Conservation (phyloP, 1,139 yeast species). For the Taphrina flavorubra region DNA sequence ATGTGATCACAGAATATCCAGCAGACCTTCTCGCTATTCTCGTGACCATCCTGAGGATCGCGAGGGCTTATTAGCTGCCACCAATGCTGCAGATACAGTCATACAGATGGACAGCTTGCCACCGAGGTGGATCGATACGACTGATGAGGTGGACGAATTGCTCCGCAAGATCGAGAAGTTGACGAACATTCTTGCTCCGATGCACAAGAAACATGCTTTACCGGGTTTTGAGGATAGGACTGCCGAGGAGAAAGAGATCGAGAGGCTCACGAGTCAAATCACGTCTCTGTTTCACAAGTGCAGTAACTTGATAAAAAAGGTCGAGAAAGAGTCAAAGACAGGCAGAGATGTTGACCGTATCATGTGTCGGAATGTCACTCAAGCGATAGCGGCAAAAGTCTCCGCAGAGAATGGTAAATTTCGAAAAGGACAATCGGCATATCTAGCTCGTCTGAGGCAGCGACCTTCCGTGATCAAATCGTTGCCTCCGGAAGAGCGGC, state of each 20-base stretch:
- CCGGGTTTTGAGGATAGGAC: conserved; percentile 85
- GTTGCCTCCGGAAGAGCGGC: conserved; percentile 16
- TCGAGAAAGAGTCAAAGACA: conserved; percentile 59
- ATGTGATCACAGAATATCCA: conserved; percentile 54
- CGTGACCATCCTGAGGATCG: conserved; percentile 58
- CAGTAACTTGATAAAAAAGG: conserved; percentile 73
- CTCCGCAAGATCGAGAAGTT: conserved; percentile 57
- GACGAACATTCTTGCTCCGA: conserved; percentile 60
- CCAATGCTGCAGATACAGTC: conserved; percentile 53
- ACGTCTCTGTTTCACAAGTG: conserved; percentile 73
- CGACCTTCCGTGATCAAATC: conserved; percentile 49
- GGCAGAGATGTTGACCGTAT: conserved; percentile 59
- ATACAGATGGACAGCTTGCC: conserved; percentile 62
- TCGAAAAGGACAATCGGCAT: conserved; percentile 85
- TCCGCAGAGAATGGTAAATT: conserved; percentile 78
- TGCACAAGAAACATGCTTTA: conserved; percentile 80
- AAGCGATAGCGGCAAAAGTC: conserved; percentile 80
- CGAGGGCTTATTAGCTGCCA: conserved; percentile 59
- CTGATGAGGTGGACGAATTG: conserved; percentile 71
- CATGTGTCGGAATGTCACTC: conserved; percentile 79
- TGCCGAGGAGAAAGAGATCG: conserved; percentile 64
- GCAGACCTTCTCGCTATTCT: conserved; percentile 41
- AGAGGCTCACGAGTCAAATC: conserved; percentile 72
- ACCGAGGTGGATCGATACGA: conserved; percentile 77
- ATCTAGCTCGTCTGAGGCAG: conserved; percentile 63